Evolutionary conservation across 2,329 filamentous ascomycete genomes (phyloP).

Genomic region (Trichoderma oligosporum): DNA sequence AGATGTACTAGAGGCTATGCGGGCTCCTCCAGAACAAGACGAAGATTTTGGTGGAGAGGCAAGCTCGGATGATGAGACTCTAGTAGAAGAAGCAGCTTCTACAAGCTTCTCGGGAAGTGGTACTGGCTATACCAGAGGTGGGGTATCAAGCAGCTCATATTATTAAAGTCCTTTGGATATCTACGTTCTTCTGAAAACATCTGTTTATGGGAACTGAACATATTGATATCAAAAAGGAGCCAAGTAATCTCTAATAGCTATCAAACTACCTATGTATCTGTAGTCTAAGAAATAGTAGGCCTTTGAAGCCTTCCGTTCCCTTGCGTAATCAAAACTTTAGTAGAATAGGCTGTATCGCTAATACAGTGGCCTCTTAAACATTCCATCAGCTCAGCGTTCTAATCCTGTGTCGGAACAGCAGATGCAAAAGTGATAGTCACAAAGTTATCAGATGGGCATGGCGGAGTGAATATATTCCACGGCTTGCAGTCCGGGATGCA

Average conservation of each 20-base stretch:
- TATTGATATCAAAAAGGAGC: not conserved
- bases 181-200: no score
- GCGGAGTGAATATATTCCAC: conserved; percentile 20
- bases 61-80: conserved; percentile 40
- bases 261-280: not conserved
- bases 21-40: conserved; percentile 35
- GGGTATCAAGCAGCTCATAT: conserved; percentile 36
- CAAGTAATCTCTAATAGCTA: not conserved
- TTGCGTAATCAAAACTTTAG: not conserved
- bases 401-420: not conserved
- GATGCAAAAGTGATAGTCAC: not conserved
- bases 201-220: no score
- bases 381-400: no score
- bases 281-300: not conserved
- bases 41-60: conserved; percentile 34
- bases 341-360: no score
- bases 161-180: conserved; percentile 31
- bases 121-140: conserved; percentile 35
- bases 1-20: conserved; percentile 60
- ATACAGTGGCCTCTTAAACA: no score
- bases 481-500: conserved; percentile 28
- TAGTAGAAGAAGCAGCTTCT: conserved; percentile 31
- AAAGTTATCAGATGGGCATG: conserved; percentile 18
- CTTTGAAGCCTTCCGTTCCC: not conserved
- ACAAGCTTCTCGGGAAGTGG: conserved; percentile 51